Evolutionary conservation across 169 alveolate genomes (phyloP).

Genomic region (Neospora caninum): DNA sequence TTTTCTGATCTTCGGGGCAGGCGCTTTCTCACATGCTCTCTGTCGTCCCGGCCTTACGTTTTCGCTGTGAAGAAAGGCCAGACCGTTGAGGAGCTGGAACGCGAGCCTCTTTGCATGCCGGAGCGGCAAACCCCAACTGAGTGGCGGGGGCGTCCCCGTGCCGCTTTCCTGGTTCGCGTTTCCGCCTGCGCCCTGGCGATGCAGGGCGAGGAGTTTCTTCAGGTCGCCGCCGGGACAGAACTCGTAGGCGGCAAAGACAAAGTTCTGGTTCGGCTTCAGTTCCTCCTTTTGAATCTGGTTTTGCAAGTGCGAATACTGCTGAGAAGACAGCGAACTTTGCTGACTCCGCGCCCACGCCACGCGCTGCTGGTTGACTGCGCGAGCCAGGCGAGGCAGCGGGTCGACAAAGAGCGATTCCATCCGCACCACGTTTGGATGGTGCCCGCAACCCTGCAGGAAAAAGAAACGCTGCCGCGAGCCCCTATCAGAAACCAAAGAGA

Average conservation of each 20-base stretch:
- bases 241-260: constrained; percentile 86
- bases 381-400: constrained; percentile 52
- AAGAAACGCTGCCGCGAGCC: not conserved
- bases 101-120: constrained; percentile 87
- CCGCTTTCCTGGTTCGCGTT: constrained; percentile 44
- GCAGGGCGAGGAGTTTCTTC: constrained; percentile 25
- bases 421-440: constrained; percentile 60
- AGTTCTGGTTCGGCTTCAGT: constrained; percentile 71
- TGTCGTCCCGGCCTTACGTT: constrained; percentile 72
- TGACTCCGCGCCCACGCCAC: constrained; percentile 53
- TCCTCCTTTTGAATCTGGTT: constrained; percentile 34
- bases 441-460: constrained; percentile 51
- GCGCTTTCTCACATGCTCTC: too few species aligned
- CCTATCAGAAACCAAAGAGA: too few species aligned
- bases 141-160: not conserved
- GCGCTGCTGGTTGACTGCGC: constrained; percentile 56
- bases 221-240: constrained; percentile 81
- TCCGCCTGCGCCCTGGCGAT: constrained; percentile 44
- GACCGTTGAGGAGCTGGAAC: constrained; percentile 95
- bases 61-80: constrained; percentile 94
- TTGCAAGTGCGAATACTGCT: constrained; percentile 26
- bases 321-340: constrained; percentile 5
- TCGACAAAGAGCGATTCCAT: constrained; percentile 55
- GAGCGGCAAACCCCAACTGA: constrained; percentile 78
- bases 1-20: too few species aligned